Evolutionary conservation across 164 flowering plant species (phyloP), one percentile per base, ranked within the genome.

Genomic region (Berberis vulgaris): DNA sequence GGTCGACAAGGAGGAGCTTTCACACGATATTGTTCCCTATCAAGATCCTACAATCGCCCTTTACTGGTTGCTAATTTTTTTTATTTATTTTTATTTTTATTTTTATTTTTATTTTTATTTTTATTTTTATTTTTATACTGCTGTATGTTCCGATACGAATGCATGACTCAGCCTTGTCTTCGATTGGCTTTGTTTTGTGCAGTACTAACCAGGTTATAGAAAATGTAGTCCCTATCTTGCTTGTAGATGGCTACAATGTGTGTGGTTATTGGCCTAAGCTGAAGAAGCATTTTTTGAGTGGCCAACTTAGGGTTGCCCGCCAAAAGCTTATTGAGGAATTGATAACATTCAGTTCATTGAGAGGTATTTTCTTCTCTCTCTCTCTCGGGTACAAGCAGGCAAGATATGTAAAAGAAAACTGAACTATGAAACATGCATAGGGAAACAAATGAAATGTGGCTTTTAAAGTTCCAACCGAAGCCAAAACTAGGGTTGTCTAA

Each of bases 241-340:
- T 95, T 68, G 99, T 95, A 71, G 99, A 95, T 78, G 99, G 97
- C 10, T 95, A 95, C 64, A 95, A 95, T 77, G 87, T 95, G 7
- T 95, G 97, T 76, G 99, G 99, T 56, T 86, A 91, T 63, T 95
- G 99, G 97, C 49, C 72, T 12, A 95, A 91, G 75, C 75, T 95
- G 74, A 95, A 89, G 83, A 91, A 95, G 74, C 86, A 91, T 85
- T 91, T 95, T 73, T 63, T 79, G 76, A 77, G 61, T 65, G 99
- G 99, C 45, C 83, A 84, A 63, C 96, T 94, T 71, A 86, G 78
- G 74, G 68, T 85, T 68, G 97, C 99, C 63, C 91, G 99, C 55
- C 96, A 91, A 72, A 84, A 86, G 84, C 87, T 94, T 59, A 73
- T 89, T 67, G 90, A 94, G 77, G 99, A 94, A 75, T 81, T 94